Evolutionary conservation across 1,284 basidiomycete species (phyloP).

Genomic region (Fomitiporia mediterranea): DNA sequence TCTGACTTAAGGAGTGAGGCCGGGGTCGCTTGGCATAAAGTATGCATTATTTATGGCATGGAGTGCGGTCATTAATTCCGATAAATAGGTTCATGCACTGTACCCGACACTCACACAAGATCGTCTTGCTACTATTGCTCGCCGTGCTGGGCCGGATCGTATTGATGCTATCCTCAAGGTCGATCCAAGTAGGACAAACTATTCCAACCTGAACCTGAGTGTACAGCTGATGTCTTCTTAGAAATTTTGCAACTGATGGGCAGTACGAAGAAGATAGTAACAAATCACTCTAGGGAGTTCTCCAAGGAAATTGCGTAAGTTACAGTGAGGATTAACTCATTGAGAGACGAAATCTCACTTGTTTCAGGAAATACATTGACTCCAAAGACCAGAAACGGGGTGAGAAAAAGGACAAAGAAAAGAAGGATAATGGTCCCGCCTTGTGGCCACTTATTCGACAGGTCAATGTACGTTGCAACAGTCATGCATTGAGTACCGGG

Average conservation of each 20-base stretch:
- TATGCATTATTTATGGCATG: slow-evolving; percentile 20
- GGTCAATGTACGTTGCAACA: slow-evolving; percentile 23
- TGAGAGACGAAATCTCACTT: background rate
- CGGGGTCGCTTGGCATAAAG: slow-evolving; percentile 59
- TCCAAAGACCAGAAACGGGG: slow-evolving; percentile 56
- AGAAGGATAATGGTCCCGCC: slow-evolving; percentile 38
- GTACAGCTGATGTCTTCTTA: background rate
- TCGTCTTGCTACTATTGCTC: slow-evolving; percentile 33
- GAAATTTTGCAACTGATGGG: slow-evolving; percentile 46
- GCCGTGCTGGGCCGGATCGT: background rate
- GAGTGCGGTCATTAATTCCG: too few relatives aligned
- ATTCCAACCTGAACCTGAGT: background rate
- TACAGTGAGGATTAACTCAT: too few relatives aligned
- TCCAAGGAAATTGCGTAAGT: slow-evolving; percentile 41
- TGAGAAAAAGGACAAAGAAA: slow-evolving; percentile 34
- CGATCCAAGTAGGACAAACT: slow-evolving; percentile 43
- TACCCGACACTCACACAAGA: slow-evolving; percentile 50
- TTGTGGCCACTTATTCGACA: slow-evolving; percentile 55
- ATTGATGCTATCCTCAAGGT: slow-evolving; percentile 45
- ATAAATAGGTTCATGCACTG: slow-evolving; percentile 57
- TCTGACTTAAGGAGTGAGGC: slow-evolving; percentile 54
- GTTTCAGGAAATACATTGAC: slow-evolving; percentile 50
- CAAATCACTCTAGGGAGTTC: slow-evolving; percentile 48
- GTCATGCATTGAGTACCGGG: slow-evolving; percentile 22
- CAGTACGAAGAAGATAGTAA: slow-evolving; percentile 45